These are phyloP conservation scores for Cladosporium sp. DNA, from an alignment of 2,329 filamentous ascomycete genomes.

Conservation along the genomic window DNA sequence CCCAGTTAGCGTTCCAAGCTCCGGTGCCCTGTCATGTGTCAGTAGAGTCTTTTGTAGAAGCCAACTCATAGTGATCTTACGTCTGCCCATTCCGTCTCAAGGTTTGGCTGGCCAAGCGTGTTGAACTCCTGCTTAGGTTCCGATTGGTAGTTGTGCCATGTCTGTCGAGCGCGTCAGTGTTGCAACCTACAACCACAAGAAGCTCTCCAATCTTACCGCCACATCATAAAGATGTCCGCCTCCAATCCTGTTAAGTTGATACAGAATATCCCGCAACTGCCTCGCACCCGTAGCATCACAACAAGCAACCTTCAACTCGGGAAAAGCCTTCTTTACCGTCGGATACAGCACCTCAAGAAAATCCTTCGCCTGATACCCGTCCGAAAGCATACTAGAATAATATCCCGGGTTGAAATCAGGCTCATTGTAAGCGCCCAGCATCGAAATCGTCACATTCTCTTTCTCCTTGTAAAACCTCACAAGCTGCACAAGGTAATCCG, in stretches of 20 bases:
- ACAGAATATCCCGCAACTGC: slow-evolving; percentile 25
- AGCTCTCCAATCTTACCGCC: not conserved
- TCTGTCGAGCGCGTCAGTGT: not conserved
- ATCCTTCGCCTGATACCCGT: slow-evolving; percentile 28
- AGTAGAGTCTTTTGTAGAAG: not conserved
- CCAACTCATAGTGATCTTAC: not conserved
- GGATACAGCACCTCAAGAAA: slow-evolving; percentile 27
- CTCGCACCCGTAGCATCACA: slow-evolving; percentile 28
- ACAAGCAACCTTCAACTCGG: slow-evolving; percentile 23
- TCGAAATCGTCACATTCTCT: slow-evolving; percentile 38
- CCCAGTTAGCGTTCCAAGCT: slow-evolving; percentile 24
- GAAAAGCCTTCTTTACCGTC: slow-evolving; percentile 27
- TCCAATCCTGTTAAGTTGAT: slow-evolving; percentile 20
- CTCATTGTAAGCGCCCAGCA: slow-evolving; percentile 24
- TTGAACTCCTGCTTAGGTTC: slow-evolving; percentile 25
- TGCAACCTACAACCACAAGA: not conserved
- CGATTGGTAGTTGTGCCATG: slow-evolving; percentile 30
- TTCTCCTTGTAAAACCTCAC: slow-evolving; percentile 48
- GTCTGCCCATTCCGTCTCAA: slow-evolving; percentile 28
- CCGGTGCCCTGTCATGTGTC: not conserved
- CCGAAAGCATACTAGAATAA: slow-evolving; percentile 27
- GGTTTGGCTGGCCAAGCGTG: slow-evolving; percentile 23
- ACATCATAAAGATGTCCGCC: not conserved
- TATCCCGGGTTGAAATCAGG: slow-evolving; percentile 29
- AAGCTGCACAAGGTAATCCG: slow-evolving; percentile 51